phyloP scores from a whole-genome alignment of 345 rosid species.

The Anacardium occidentale region DNA sequence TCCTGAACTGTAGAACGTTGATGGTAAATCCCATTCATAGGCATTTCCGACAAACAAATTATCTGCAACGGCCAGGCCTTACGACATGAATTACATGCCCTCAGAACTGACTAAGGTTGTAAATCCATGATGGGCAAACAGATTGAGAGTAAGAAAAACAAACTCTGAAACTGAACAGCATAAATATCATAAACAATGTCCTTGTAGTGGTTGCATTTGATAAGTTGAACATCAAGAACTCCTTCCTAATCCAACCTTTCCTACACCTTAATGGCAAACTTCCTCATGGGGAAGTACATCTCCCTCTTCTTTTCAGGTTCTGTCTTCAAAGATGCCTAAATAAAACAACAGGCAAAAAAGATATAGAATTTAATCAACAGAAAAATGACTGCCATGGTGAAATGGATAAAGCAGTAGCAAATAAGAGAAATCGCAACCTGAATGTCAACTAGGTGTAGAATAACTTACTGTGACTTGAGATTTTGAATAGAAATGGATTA shows the following conservation, averaged over 20 bases:
- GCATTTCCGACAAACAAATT: too few species aligned
- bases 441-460: neutral
- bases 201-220: neutral
- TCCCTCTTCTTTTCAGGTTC: slow-evolving; percentile 68
- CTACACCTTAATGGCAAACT: slow-evolving; percentile 65
- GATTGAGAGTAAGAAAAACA: neutral
- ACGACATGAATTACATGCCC: too few species aligned
- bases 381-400: neutral
- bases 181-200: slow-evolving; percentile 5
- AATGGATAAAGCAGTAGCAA: neutral
- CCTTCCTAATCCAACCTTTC: neutral
- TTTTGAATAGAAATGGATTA: neutral
- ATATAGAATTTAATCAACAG: neutral
- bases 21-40: too few species aligned
- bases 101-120: slow-evolving; percentile 2
- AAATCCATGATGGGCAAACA: slow-evolving; percentile 2
- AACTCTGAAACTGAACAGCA: slow-evolving; percentile 15
- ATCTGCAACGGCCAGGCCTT: too few species aligned
- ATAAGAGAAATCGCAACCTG: neutral
- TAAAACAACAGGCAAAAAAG: neutral
- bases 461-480: too few species aligned
- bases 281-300: slow-evolving; percentile 69
- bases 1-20: too few species aligned
- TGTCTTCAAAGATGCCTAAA: slow-evolving; percentile 60
- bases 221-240: slow-evolving; percentile 9